Conservation (phyloP, 2,329 filamentous ascomycete genomes). For the Diaporthe vexans region DNA sequence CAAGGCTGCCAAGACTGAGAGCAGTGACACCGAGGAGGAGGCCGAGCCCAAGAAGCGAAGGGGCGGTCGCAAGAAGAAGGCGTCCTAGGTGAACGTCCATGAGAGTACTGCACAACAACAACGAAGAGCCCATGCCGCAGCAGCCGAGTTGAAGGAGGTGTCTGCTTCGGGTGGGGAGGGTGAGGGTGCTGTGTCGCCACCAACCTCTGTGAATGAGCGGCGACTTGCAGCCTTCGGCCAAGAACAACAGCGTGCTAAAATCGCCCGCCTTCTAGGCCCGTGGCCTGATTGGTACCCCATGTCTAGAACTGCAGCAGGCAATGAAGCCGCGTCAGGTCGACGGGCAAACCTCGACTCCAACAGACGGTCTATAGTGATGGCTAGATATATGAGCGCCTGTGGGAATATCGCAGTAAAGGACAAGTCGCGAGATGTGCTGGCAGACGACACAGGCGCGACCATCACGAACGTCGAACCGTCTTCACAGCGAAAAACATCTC, state of each 20-base stretch:
- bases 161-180: too few species aligned
- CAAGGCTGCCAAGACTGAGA: conserved; percentile 60
- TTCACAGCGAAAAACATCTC: not conserved
- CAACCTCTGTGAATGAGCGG: not conserved
- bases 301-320: not conserved
- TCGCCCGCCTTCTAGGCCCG: not conserved
- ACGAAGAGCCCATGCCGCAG: not conserved
- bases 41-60: conserved; percentile 55
- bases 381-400: not conserved
- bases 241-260: not conserved
- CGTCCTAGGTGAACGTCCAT: not conserved
- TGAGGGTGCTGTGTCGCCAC: not conserved
- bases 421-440: not conserved
- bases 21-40: conserved; percentile 54
- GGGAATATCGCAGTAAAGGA: not conserved
- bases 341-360: not conserved
- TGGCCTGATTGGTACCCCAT: not conserved
- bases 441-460: not conserved
- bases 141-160: not conserved
- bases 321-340: not conserved
- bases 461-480: not conserved
- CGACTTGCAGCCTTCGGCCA: not conserved
- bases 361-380: not conserved
- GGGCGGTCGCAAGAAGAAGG: conserved; percentile 41
- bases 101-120: not conserved